A percentile compares a stretch with the other conserved stretches of the same genome.
These are phyloP conservation scores for Ceratobasidium sp. DNA, from an alignment of 1,284 basidiomycete species.

Conservation along the genomic window DNA sequence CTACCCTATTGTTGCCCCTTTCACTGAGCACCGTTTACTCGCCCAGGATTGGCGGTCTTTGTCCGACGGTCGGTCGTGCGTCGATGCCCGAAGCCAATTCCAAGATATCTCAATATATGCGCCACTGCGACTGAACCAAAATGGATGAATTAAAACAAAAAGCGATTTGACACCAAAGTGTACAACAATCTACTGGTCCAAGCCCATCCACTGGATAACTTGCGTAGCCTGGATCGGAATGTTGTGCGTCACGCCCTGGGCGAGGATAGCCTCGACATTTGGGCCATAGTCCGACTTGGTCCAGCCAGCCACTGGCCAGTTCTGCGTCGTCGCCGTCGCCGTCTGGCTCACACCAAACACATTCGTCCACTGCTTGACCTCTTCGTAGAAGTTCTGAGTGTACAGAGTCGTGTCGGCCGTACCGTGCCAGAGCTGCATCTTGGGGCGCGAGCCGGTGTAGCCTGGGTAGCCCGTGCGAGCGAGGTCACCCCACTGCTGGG, in stretches of 20 bases:
- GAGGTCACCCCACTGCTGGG: conserved; percentile 62
- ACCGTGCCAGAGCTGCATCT: conserved; percentile 67
- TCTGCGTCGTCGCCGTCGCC: conserved; percentile 57
- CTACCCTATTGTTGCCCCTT: too few relatives aligned
- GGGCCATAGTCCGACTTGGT: conserved; percentile 61
- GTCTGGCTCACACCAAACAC: conserved; percentile 60
- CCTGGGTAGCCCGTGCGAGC: conserved; percentile 62
- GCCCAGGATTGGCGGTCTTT: too few relatives aligned
- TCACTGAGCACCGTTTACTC: too few relatives aligned
- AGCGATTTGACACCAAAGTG: background rate
- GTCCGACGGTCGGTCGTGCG: too few relatives aligned
- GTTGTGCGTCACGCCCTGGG: conserved; percentile 51
- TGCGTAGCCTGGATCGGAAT: conserved; percentile 10
- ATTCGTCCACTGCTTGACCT: conserved; percentile 63
- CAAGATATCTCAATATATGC: background rate
- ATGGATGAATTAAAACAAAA: background rate
- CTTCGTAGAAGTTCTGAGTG: conserved; percentile 64
- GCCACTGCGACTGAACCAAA: background rate
- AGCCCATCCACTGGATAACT: conserved; percentile 8
- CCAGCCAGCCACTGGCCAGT: conserved; percentile 59
- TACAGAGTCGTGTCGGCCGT: conserved; percentile 63
- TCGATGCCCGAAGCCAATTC: too few relatives aligned
- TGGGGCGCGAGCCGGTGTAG: conserved; percentile 63
- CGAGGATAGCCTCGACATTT: conserved; percentile 61
- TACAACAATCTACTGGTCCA: conserved; percentile 10